phyloP scores from a whole-genome alignment of 306 rosid species.

The Quercus bicolor region DNA sequence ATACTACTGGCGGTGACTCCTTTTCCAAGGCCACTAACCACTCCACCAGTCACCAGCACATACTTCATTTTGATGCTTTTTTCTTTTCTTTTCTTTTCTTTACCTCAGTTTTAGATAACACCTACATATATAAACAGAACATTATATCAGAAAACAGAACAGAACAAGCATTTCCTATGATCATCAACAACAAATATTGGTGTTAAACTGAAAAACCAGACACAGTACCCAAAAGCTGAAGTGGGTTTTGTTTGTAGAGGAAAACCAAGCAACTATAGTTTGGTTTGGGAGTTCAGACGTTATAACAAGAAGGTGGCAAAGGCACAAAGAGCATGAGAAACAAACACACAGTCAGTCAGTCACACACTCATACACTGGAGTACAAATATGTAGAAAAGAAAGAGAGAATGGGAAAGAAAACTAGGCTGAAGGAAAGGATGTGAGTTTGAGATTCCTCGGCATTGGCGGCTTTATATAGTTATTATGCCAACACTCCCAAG shows the following conservation, averaged over 20 bases:
- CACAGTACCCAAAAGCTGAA: background rate
- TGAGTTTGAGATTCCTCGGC: background rate
- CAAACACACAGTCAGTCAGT: background rate
- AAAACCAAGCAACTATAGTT: background rate
- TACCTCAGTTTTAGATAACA: background rate
- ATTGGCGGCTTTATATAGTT: slow-evolving; percentile 15
- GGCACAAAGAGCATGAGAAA: slow-evolving; percentile 8
- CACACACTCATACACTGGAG: background rate
- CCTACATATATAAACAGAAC: background rate
- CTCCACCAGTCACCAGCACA: slow-evolving; percentile 89
- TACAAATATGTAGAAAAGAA: background rate
- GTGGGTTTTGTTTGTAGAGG: background rate
- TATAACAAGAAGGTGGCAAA: slow-evolving; percentile 13
- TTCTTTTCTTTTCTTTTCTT: background rate
- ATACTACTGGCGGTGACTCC: slow-evolving; percentile 96
- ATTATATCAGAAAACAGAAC: background rate
- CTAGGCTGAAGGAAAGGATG: background rate
- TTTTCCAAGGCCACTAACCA: slow-evolving; percentile 92
- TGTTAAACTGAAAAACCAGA: background rate
- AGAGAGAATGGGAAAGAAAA: background rate
- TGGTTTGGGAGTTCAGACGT: slow-evolving; percentile 5
- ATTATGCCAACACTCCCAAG: background rate
- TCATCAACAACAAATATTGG: background rate
- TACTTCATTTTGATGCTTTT: slow-evolving; percentile 56
- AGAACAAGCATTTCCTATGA: background rate